These are phyloP conservation scores for Coemansia sp. DNA, from an alignment of 192 early-diverging fungal genomes.

Conservation along the genomic window DNA sequence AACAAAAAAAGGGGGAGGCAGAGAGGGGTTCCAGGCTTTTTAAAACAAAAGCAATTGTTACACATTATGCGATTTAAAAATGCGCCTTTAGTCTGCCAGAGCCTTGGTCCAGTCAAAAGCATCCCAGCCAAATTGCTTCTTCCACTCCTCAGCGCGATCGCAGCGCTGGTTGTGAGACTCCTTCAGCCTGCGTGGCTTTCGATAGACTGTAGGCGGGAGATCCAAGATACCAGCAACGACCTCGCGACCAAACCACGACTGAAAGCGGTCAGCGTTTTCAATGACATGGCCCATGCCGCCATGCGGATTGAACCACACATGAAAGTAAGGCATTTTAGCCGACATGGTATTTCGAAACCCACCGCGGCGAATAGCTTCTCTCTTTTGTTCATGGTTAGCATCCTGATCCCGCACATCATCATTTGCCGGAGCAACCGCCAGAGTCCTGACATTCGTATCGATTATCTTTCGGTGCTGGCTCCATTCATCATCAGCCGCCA, in stretches of 20 bases:
- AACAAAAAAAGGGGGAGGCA: background rate
- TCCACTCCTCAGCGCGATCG: constrained; percentile 57
- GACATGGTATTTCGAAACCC: constrained; percentile 73
- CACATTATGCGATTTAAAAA: background rate
- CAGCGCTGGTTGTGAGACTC: constrained; percentile 50
- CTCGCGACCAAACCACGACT: constrained; percentile 86
- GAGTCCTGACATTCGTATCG: constrained; percentile 64
- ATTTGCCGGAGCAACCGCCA: constrained; percentile 8
- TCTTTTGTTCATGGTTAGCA: constrained; percentile 18
- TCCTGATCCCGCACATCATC: constrained; percentile 37
- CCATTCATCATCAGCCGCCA: constrained; percentile 83
- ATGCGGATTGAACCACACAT: constrained; percentile 92
- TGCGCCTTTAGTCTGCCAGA: constrained; percentile 10
- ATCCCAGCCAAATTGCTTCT: constrained; percentile 62
- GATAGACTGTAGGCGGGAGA: constrained; percentile 70
- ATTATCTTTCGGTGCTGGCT: constrained; percentile 77
- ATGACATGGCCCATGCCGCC: constrained; percentile 94
- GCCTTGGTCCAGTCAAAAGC: constrained; percentile 82
- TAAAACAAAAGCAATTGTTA: no score
- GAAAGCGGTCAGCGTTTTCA: constrained; percentile 79
- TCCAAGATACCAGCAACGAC: constrained; percentile 81
- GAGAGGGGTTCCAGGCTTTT: no score
- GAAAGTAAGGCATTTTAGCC: constrained; percentile 89
- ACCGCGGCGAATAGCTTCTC: constrained; percentile 42
- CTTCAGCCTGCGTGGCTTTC: constrained; percentile 61